These are phyloP conservation scores for Gardenia jasminoides DNA, from an alignment of 257 asterid genomes.

Conservation along the genomic window DNA sequence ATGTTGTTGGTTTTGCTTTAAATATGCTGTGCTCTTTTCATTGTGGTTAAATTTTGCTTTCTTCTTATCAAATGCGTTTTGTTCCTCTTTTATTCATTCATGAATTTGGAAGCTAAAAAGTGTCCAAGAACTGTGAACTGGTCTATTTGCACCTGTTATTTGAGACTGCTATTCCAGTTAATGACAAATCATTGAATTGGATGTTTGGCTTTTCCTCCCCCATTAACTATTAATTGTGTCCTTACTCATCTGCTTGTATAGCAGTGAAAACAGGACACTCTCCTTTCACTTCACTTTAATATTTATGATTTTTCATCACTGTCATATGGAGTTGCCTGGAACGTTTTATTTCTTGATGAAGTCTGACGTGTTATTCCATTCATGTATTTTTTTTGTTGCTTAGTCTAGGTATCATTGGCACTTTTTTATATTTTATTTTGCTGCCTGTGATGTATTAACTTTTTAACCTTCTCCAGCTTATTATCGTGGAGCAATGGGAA, in stretches of 20 bases:
- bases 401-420: not conserved
- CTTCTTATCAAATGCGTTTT: not conserved
- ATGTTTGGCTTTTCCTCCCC: not conserved
- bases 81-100: not conserved
- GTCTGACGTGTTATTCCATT: not conserved
- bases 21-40: not conserved
- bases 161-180: not conserved
- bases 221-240: not conserved
- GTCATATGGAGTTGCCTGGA: not conserved
- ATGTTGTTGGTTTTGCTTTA: not conserved
- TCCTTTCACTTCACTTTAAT: not conserved
- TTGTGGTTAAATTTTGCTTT: not conserved
- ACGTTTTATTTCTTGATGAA: not conserved
- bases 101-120: not conserved
- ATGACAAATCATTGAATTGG: not conserved
- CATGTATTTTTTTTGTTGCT: not conserved
- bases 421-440: not conserved
- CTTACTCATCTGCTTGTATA: not conserved
- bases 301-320: not conserved
- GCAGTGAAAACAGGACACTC: not conserved
- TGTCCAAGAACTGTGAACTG: not conserved
- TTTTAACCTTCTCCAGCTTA: slow-evolving; percentile 31
- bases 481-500: slow-evolving; percentile 53
- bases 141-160: not conserved
- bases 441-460: no score